Evolutionary conservation across 495 filamentous ascomycete species (phyloP).

Genomic region (Immersiella caudata): DNA sequence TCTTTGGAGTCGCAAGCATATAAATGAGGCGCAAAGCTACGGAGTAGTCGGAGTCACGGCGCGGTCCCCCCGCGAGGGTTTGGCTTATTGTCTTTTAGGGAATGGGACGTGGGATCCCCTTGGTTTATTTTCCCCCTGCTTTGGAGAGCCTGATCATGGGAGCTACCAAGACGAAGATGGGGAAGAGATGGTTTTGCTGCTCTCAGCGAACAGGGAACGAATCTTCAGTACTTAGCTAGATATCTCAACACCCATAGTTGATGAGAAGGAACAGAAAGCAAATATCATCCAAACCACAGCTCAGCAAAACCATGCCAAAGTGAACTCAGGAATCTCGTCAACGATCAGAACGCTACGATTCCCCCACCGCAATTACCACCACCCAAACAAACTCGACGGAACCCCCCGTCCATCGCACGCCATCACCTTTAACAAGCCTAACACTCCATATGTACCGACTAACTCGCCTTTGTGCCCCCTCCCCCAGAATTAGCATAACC

Average conservation of each 20-base stretch:
- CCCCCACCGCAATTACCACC: no score
- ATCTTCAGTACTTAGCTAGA: neutral
- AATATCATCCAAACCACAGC: neutral
- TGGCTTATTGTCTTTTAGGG: neutral
- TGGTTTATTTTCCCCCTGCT: neutral
- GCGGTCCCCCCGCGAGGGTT: neutral
- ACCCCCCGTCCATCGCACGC: neutral
- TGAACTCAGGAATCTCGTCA: neutral
- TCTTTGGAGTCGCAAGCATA: neutral
- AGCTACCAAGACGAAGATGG: neutral
- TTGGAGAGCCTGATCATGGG: neutral
- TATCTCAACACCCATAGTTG: neutral
- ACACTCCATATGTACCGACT: no score
- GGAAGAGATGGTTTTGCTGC: no score
- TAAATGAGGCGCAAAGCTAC: conserved; percentile 1
- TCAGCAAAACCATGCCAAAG: neutral
- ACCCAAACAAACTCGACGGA: no score
- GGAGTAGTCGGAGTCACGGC: neutral
- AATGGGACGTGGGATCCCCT: neutral
- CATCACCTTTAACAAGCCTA: no score
- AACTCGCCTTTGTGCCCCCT: no score
- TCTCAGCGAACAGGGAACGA: neutral
- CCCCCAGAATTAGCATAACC: no score
- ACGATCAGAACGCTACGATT: neutral
- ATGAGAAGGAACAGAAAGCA: neutral